Percentiles rank a stretch among this genome's conserved stretches.
Conservation (phyloP, 164 flowering plant species). For the Aristolochia contorta region DNA sequence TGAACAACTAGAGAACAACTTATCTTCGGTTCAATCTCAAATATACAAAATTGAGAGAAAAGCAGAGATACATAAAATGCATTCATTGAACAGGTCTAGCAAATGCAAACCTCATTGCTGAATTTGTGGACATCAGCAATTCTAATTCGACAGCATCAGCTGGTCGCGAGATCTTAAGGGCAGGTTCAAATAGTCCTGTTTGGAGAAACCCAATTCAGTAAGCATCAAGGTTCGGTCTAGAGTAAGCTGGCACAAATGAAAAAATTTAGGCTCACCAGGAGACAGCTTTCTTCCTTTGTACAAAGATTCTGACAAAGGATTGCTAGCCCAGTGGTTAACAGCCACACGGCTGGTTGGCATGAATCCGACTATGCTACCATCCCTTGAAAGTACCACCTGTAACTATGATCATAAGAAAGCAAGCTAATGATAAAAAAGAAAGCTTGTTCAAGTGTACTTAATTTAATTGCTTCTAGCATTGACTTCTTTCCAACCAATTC, state of each 20-base stretch:
- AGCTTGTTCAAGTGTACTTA: background rate
- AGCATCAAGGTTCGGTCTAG: background rate
- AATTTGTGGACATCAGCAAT: slow-evolving; percentile 60
- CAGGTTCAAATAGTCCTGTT: slow-evolving; percentile 63
- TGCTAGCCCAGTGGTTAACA: slow-evolving; percentile 73
- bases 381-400: slow-evolving; percentile 62
- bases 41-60: no score
- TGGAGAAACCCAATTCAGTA: slow-evolving; percentile 6
- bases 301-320: slow-evolving; percentile 65
- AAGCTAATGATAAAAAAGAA: background rate
- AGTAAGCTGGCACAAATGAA: background rate
- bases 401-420: background rate
- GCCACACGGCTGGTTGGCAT: slow-evolving; percentile 72
- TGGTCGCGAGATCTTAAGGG: slow-evolving; percentile 44
- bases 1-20: no score
- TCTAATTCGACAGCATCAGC: slow-evolving; percentile 38
- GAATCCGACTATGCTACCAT: slow-evolving; percentile 62
- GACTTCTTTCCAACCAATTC: no score
- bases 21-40: no score
- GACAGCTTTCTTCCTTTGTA: slow-evolving; percentile 56
- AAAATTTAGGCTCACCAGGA: slow-evolving; percentile 38
- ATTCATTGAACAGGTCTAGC: slow-evolving; percentile 35
- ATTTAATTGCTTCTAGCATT: no score
- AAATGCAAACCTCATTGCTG: slow-evolving; percentile 46
- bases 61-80: no score